Conservation (phyloP, 1,284 basidiomycete genomes). For the Cutaneotrichosporon arboriforme region DNA sequence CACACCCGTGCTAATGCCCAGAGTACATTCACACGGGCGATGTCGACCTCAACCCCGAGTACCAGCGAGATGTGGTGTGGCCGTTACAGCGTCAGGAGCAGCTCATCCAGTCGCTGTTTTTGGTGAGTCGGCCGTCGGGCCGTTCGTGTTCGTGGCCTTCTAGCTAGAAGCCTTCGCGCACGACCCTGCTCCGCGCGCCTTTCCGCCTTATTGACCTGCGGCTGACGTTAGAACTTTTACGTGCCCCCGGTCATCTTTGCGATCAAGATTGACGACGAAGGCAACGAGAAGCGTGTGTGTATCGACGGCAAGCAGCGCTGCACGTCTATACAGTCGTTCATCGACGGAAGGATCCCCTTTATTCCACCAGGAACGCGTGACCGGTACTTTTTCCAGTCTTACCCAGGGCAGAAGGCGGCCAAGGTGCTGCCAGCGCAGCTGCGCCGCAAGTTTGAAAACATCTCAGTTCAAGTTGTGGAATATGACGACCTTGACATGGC, state of each 20-base stretch:
- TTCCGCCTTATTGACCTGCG: neutral
- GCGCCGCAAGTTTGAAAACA: slow-evolving; percentile 34
- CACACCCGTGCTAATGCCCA: slow-evolving; percentile 5
- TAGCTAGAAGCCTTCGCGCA: neutral
- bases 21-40: slow-evolving; percentile 33
- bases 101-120: slow-evolving; percentile 35
- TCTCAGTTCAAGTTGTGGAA: slow-evolving; percentile 32
- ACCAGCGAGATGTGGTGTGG: slow-evolving; percentile 47
- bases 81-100: slow-evolving; percentile 24
- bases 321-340: slow-evolving; percentile 37
- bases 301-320: slow-evolving; percentile 48
- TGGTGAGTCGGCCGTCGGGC: too few relatives aligned
- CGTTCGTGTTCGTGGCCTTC: too few relatives aligned
- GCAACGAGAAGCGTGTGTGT: slow-evolving; percentile 26
- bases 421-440: slow-evolving; percentile 26
- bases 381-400: slow-evolving; percentile 31
- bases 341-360: slow-evolving; percentile 40
- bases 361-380: slow-evolving; percentile 20
- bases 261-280: slow-evolving; percentile 8
- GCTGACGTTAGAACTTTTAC: slow-evolving; percentile 36
- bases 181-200: neutral
- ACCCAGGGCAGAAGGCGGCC: slow-evolving; percentile 7
- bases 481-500: slow-evolving; percentile 30
- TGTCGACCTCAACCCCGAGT: slow-evolving; percentile 36
- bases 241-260: slow-evolving; percentile 45